Conservation (phyloP, 2,329 filamentous ascomycete genomes). For the Pseudogymnoascus verrucosus region DNA sequence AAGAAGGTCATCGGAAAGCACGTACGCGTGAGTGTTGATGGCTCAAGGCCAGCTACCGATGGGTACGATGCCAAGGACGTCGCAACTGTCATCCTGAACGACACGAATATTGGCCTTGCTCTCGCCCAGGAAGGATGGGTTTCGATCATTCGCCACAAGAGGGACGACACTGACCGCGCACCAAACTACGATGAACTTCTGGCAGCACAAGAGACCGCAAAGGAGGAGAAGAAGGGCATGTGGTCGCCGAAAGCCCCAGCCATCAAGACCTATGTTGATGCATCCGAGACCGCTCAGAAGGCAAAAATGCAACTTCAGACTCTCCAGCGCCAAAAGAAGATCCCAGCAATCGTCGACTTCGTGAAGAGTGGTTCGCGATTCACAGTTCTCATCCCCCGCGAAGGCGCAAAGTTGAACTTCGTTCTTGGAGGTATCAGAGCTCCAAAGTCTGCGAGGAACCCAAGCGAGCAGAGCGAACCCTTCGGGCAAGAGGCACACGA, state of each 20-base stretch:
- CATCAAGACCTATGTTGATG: conserved; percentile 74
- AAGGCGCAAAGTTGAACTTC: conserved; percentile 90
- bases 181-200: conserved; percentile 89
- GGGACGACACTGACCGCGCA: conserved; percentile 89
- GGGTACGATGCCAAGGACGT: conserved; percentile 94
- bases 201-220: conserved; percentile 71
- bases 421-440: conserved; percentile 89
- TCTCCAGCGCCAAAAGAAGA: conserved; percentile 82
- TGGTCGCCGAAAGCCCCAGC: conserved; percentile 88
- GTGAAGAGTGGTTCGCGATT: conserved; percentile 96
- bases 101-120: conserved; percentile 76
- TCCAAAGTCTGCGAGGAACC: conserved; percentile 72
- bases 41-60: conserved; percentile 79
- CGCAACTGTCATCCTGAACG: conserved; percentile 73
- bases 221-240: conserved; percentile 85
- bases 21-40: conserved; percentile 80
- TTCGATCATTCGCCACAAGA: conserved; percentile 88
- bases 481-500: conserved; percentile 94
- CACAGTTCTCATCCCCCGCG: conserved; percentile 81
- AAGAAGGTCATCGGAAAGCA: conserved; percentile 96
- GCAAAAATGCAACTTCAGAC: conserved; percentile 88
- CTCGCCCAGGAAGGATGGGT: conserved; percentile 91
- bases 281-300: conserved; percentile 87
- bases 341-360: conserved; percentile 91
- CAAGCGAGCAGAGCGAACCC: conserved; percentile 77